Base-by-base conservation (phyloP, 2,329 filamentous ascomycete genomes). In the Colletotrichum camelliae region DNA sequence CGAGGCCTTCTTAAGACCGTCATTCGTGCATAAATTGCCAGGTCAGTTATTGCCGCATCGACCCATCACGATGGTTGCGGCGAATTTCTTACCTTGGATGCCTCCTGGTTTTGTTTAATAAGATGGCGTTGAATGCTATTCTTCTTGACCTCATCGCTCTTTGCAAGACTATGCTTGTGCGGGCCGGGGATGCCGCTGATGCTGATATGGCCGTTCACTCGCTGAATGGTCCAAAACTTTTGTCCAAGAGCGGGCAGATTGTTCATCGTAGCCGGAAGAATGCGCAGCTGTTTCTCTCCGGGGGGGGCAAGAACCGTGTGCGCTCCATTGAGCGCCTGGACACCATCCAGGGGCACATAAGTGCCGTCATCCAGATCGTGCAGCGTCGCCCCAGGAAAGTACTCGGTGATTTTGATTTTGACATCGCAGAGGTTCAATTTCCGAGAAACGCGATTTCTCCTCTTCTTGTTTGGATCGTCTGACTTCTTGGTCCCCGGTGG, bases 321-420 rank as follows among this genome's bases (percentile, higher is more conserved):
- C 15, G 70, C 70, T 16, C 72, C 70, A 24, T 66, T 64, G 37
- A 72, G 72, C n/a, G 77, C 78, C n/a, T 80, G 78, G 3, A 37
- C 64, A 10, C 65, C 69, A 29, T 67, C 37, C 29, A 72, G 68
- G 8, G 72, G 77, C 48, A 64, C 66, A 39, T 72, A 78, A 8
- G 65, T 72, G n/a, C 72, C 72, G 29, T 77, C 75, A 27, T 78
- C 77, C 4, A 77, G 65, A 27, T 78, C 77, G 60, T 83, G 82
- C 57, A 86, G 80, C 21, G 85, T 82, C 2, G 86, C 83, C 82
- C 89, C 90, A 12, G 93, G 90, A 70, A 94, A 93, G 84, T 94
- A 95, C 83, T 96, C 94, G 4, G 94, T 95, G 75, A 96, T 95
- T 83, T 96, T 96, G 83, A 96, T 95, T 85, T 96, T 96, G 78